These are phyloP conservation scores for Solanum rostratum DNA, from an alignment of 257 asterid species.

Conservation along the genomic window DNA sequence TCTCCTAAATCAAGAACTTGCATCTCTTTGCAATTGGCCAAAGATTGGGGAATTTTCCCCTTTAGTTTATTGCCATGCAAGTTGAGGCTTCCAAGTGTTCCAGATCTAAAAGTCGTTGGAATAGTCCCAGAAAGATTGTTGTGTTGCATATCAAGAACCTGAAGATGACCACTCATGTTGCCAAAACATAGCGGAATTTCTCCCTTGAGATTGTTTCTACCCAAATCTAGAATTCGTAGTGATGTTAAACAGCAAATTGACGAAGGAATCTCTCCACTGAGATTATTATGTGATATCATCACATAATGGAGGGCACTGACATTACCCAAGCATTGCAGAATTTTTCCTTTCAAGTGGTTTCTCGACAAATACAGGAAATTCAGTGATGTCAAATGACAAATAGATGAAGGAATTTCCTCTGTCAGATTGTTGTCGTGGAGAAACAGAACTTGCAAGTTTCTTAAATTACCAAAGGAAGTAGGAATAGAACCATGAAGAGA, in stretches of 20 bases:
- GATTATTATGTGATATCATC: not conserved
- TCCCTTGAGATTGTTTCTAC: not conserved
- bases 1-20: constrained; percentile 15
- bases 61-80: constrained; percentile 3
- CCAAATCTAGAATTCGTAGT: not conserved
- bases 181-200: not conserved
- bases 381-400: not conserved
- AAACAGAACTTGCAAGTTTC: not conserved
- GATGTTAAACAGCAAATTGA: not conserved
- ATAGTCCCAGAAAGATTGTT: not conserved
- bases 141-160: not conserved
- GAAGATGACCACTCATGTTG: not conserved
- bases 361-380: not conserved
- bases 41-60: constrained; percentile 4
- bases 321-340: not conserved
- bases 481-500: not conserved
- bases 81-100: constrained; percentile 3
- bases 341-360: not conserved
- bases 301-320: not conserved
- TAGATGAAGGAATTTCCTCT: not conserved
- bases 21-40: constrained; percentile 4
- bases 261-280: not conserved
- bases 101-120: not conserved
- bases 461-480: not conserved
- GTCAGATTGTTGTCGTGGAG: not conserved